Evolutionary conservation across 306 rosid species (phyloP), one percentile per base, ranked within the genome.

Genomic region (Cucumis cinereus): DNA sequence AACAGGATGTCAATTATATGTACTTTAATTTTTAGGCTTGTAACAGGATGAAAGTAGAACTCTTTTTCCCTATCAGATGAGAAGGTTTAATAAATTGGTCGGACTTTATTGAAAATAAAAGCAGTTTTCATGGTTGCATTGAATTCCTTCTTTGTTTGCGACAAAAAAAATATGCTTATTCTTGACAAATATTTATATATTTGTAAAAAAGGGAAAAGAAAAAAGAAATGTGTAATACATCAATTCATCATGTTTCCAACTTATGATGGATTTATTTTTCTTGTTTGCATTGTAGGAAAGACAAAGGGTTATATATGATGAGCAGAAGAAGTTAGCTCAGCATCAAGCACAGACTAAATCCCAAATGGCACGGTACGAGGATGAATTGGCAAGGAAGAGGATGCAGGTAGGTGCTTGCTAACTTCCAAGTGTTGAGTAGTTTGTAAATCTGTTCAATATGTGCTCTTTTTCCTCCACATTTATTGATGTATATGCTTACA

Each of bases 321-420:
- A 95, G 83, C 96, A 95, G 77, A 95, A 89, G 78, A 95, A 95
- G 82, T 87, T 95, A 15, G 91, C 91, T 40, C 99, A 95, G 81
- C 96, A 89, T 88, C 93, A 95, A 78, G 98, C 95, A 24, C 98
- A 95, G 82, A 88, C 90, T 23, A 95, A 95, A 82, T 89, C 96
- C 50, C 98, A 95, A 55, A 84, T 92, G 92, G 98, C 98, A 79
- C 90, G 88, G 53, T 95, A 92, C 70, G 95, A 89, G 70, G 98
- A 95, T 77, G 99, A 95, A 54, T 78, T 95, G 82, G 89, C 96
- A 53, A 92, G 92, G 88, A 90, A 84, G 88, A 90, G 97, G 83
- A 92, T 92, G 98, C 96, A 94, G 95, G 97, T 82, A 74, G 56
- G 83, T 47, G 79, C 60, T 77, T 81, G 47, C 30, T 1, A 47